Base-by-base conservation (phyloP, 2,329 filamentous ascomycete genomes). In the Drechmeria coniospora region DNA sequence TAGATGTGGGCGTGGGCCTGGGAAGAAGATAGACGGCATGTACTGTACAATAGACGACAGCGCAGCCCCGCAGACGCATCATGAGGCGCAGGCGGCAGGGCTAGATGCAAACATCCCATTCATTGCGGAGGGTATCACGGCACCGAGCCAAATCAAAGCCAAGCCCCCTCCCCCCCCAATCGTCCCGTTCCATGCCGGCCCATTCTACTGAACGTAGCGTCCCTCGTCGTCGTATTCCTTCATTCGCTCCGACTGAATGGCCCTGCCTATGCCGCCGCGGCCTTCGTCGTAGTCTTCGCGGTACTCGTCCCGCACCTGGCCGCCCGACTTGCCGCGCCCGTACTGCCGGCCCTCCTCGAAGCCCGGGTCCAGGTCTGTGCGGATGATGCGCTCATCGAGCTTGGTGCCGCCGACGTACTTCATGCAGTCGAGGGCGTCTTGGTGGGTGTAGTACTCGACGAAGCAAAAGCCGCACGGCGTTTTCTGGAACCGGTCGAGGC, bases 401-500 rank as follows among this genome's bases (percentile, higher is more conserved):
- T 98, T 98, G 20, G 90, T 98, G 32, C 90, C 90, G 31, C 90
- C 90, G 45, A 98, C 78, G 52, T 95, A 98, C 59, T 95, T 98
- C 75, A 98, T 77, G 57, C 87, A 95, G 53, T 98, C 90, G 27
- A 98, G 68, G 7, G 90, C 90, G 53, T 98, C 90, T 49, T 93
- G 79, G 53, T 95, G 90, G 17, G 78, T 94, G 62, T 94, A 95
- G 61, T 98, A 98, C 58, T 98, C 90, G 46, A 98, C 90, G 49
- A 98, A 98, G 65, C 90, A 98, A 65, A 98, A 98, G 22, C 90
- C 90, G 56, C 90, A 98, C 2, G 90, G 90, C 1, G 90, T 98
- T 63, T 98, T 98, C 56, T 79, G 80, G 63, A 90, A 93, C 32
- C 90, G 79, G 52, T 98, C 90, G 28, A 98, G 73, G 27, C 90